Conservation (phyloP, 176 grass and related monocot species). For the Phragmites australis region DNA sequence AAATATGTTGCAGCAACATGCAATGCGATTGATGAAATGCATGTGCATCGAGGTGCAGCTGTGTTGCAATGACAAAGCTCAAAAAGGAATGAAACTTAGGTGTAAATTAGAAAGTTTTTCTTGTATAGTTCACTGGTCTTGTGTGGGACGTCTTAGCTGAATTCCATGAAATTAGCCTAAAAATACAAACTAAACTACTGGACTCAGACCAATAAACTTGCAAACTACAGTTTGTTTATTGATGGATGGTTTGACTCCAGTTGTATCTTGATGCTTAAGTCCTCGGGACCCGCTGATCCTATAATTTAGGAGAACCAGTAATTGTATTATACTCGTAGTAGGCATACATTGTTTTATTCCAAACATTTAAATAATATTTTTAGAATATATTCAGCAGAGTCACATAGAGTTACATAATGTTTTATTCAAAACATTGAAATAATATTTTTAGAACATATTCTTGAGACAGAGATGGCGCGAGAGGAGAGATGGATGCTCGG, state of each 20-base stretch:
- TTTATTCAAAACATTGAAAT: neutral
- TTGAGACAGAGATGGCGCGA: conserved; percentile 2
- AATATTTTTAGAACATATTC: neutral
- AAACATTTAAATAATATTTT: no score
- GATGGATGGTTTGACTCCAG: neutral
- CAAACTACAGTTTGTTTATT: neutral
- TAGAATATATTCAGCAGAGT: no score
- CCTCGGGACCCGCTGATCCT: no score
- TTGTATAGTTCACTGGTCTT: neutral
- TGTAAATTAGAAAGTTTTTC: neutral
- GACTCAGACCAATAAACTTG: neutral
- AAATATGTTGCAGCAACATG: conserved; percentile 9
- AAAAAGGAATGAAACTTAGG: neutral
- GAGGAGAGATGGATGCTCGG: conserved; percentile 24
- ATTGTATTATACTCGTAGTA: no score
- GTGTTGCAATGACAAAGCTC: neutral
- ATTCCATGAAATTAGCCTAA: neutral
- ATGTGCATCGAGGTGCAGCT: neutral
- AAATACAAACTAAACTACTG: neutral
- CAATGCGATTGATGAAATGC: conserved; percentile 23
- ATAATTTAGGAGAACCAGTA: no score
- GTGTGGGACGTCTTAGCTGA: neutral
- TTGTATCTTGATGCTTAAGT: no score
- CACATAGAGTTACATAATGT: no score
- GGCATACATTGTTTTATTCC: no score